phyloP scores from a whole-genome alignment of 2,329 filamentous ascomycete species.

The Fusarium pseudograminearum region DNA sequence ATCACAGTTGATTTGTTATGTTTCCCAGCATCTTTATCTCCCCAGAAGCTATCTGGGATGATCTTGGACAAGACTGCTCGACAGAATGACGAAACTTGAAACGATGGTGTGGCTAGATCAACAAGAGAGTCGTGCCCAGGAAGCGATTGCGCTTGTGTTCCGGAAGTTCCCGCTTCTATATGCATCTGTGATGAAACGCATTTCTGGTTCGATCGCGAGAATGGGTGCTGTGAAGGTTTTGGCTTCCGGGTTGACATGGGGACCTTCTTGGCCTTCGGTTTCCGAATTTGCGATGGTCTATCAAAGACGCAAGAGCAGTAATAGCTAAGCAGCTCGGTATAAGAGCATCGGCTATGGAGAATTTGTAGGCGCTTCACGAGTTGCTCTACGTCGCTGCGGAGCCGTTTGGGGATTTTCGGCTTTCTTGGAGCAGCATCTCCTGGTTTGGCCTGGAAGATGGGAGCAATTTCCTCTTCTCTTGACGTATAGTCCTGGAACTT shows the following conservation, averaged over 20 bases:
- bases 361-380: constrained; percentile 77
- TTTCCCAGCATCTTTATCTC: constrained; percentile 62
- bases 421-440: constrained; percentile 18
- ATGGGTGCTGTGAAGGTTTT: constrained; percentile 5
- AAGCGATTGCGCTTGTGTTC: constrained; percentile 14
- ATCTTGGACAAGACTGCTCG: constrained; percentile 78
- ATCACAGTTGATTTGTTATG: constrained; percentile 74
- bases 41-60: constrained; percentile 82
- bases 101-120: constrained; percentile 73
- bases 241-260: constrained; percentile 4
- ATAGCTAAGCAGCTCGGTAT: constrained; percentile 79
- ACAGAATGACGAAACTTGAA: constrained; percentile 87
- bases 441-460: constrained; percentile 40
- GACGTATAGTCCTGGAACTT: constrained; percentile 86
- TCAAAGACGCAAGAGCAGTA: constrained; percentile 75
- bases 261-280: constrained; percentile 11
- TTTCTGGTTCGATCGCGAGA: constrained; percentile 28
- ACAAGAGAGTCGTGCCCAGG: constrained; percentile 62
- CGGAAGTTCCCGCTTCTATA: constrained; percentile 6
- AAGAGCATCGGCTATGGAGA: constrained; percentile 80
- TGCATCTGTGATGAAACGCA: constrained; percentile 13
- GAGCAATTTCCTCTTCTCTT: constrained; percentile 82
- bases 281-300: constrained; percentile 10
- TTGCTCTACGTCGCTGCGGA: constrained; percentile 70
- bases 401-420: constrained; percentile 69